Percentiles rank a stretch among this genome's conserved stretches.
Conservation (phyloP, 352 stramenopile species). For the Pythium periplocum region DNA sequence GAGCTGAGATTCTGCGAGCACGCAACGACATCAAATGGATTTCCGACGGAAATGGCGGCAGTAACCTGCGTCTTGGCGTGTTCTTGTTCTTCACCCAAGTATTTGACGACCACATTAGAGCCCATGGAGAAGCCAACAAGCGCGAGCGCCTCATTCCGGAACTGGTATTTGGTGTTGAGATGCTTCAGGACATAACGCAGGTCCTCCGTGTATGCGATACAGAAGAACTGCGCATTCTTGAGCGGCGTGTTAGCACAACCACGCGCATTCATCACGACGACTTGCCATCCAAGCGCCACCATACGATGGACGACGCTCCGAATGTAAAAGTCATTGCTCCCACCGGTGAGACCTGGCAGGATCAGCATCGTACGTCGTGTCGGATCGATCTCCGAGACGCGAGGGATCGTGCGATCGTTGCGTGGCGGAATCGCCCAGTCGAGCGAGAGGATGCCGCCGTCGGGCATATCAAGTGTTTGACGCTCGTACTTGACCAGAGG, state of each 20-base stretch:
- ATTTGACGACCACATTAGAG: conserved; percentile 76
- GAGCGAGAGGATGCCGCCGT: conserved; percentile 62
- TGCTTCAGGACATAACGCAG: conserved; percentile 39
- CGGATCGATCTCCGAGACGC: conserved; percentile 26
- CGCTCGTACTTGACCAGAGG: conserved; percentile 43
- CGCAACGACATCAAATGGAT: conserved; percentile 57
- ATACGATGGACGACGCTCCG: conserved; percentile 37
- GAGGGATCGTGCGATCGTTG: conserved; percentile 8
- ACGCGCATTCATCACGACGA: conserved; percentile 67
- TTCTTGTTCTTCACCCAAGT: conserved; percentile 49
- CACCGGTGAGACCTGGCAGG: conserved; percentile 52
- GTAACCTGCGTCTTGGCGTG: conserved; percentile 21
- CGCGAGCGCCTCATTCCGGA: conserved; percentile 25
- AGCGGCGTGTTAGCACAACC: conserved; percentile 60
- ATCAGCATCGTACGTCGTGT: conserved; percentile 40
- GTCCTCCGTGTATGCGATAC: conserved; percentile 66
- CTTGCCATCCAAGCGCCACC: conserved; percentile 47
- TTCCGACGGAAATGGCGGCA: conserved; percentile 56
- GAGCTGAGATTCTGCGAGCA: conserved; percentile 37
- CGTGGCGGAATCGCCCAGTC: conserved; percentile 56
- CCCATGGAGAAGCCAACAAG: conserved; percentile 68
- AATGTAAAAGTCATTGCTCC: conserved; percentile 67
- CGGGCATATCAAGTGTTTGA: conserved; percentile 51
- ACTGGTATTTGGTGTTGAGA: conserved; percentile 35
- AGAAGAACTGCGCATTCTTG: conserved; percentile 53